Conservation (phyloP, 2,329 filamentous ascomycete genomes). For the Chaetomium olivaceum region DNA sequence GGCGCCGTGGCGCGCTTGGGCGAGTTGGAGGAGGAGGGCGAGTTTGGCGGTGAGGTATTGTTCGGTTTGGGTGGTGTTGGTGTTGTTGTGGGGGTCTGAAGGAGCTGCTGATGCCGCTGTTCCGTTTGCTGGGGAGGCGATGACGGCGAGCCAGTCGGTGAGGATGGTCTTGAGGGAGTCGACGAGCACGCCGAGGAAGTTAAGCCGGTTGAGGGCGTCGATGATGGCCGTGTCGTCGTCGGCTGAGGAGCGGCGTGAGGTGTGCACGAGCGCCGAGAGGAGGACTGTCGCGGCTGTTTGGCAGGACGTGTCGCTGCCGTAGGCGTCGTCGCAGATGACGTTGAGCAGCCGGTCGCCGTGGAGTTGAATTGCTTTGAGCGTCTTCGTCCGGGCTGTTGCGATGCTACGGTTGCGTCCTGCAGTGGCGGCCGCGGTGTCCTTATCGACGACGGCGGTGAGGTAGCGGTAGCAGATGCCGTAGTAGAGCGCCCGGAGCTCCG, state of each 20-base stretch:
- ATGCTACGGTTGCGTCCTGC: conserved; percentile 41
- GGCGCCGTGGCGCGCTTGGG: conserved; percentile 81
- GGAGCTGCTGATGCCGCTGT: not conserved
- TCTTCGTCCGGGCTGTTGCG: conserved; percentile 54
- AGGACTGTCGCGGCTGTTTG: conserved; percentile 84
- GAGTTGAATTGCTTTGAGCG: conserved; percentile 68
- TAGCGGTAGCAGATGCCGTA: conserved; percentile 92
- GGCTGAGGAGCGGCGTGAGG: conserved; percentile 49
- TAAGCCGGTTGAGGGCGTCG: conserved; percentile 77
- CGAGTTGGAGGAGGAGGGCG: conserved; percentile 78
- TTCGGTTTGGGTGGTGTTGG: conserved; percentile 30
- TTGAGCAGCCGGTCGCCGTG: conserved; percentile 79
- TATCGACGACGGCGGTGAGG: conserved; percentile 66
- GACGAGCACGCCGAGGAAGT: conserved; percentile 87
- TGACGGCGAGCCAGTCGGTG: conserved; percentile 65
- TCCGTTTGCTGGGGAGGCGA: conserved; percentile 33
- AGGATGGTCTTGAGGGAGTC: conserved; percentile 81
- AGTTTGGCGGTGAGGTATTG: conserved; percentile 70
- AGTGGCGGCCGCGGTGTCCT: conserved; percentile 30
- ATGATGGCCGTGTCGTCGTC: conserved; percentile 76
- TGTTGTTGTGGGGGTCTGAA: conserved; percentile 39
- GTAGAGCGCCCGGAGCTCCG: conserved; percentile 76
- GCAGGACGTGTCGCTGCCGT: conserved; percentile 76
- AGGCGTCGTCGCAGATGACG: conserved; percentile 89
- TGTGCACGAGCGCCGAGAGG: conserved; percentile 72